phyloP scores from a whole-genome alignment of 768 basidiomycete species.

The Vararia minispora region DNA sequence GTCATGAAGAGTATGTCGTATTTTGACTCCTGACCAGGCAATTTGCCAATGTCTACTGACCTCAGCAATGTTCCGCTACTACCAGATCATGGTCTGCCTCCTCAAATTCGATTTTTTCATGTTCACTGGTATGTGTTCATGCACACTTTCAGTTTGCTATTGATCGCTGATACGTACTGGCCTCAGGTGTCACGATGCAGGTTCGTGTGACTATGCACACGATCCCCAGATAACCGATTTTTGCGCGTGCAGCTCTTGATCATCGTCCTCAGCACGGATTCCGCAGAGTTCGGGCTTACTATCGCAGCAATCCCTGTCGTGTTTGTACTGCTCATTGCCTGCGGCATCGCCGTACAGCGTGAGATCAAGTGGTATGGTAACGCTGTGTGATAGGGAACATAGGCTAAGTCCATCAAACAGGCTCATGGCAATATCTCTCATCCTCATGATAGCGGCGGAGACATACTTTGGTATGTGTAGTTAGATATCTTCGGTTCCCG shows the following conservation, averaged over 20 bases:
- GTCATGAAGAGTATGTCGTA: conserved; percentile 61
- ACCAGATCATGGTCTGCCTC: conserved; percentile 79
- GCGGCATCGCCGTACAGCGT: conserved; percentile 60
- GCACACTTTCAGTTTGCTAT: no score
- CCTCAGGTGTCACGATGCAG: conserved; percentile 90
- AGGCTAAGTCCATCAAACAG: conserved; percentile 24
- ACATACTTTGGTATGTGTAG: conserved; percentile 78
- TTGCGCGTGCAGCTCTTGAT: conserved; percentile 56
- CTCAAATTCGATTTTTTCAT: conserved; percentile 88
- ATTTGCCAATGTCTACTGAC: conserved; percentile 4
- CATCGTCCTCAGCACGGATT: conserved; percentile 49
- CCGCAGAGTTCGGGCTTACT: conserved; percentile 74
- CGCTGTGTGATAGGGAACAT: no score
- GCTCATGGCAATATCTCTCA: conserved; percentile 63
- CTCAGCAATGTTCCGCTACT: conserved; percentile 79
- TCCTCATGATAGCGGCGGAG: conserved; percentile 67
- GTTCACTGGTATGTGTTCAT: no score
- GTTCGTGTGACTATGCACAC: conserved; percentile 23
- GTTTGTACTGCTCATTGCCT: conserved; percentile 50
- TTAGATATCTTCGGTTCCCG: no score
- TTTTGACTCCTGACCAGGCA: neutral
- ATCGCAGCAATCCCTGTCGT: conserved; percentile 78
- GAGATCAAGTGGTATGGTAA: conserved; percentile 64
- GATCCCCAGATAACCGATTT: neutral
- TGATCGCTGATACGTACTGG: no score